phyloP scores from a whole-genome alignment of 2,329 filamentous ascomycete species.

The Diaporthe citri region DNA sequence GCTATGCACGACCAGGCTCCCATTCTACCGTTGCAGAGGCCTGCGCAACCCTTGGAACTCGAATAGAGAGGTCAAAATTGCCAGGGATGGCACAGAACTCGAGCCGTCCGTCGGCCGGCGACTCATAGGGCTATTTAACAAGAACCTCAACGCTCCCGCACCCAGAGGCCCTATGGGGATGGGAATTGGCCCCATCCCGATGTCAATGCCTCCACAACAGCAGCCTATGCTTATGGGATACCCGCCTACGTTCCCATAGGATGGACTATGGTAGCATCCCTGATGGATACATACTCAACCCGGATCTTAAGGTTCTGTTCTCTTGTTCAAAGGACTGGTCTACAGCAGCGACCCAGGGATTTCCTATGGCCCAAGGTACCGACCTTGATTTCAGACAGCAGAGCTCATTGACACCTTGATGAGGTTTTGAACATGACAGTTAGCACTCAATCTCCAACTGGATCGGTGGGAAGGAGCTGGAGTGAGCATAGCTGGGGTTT shows the following conservation, averaged over 20 bases:
- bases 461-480: not conserved
- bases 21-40: constrained; percentile 90
- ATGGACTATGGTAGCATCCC: not conserved
- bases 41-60: constrained; percentile 95
- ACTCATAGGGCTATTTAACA: constrained; percentile 83
- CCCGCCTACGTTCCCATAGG: constrained; percentile 29
- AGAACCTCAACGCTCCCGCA: constrained; percentile 36
- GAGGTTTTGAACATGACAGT: not conserved
- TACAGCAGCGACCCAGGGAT: not conserved
- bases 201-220: constrained; percentile 31
- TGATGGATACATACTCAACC: not conserved
- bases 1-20: constrained; percentile 84
- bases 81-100: constrained; percentile 91
- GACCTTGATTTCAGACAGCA: not conserved
- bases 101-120: constrained; percentile 84
- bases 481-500: constrained; percentile 9
- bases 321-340: not conserved
- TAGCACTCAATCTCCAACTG: constrained; percentile 1
- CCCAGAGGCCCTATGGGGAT: constrained; percentile 36
- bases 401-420: not conserved
- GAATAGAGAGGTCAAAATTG: constrained; percentile 95
- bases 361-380: not conserved
- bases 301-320: not conserved
- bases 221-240: constrained; percentile 39
- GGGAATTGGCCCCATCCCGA: constrained; percentile 21